Evolutionary conservation across 306 rosid species (phyloP), one percentile per base, ranked within the genome.

Genomic region (Vigna angularis): DNA sequence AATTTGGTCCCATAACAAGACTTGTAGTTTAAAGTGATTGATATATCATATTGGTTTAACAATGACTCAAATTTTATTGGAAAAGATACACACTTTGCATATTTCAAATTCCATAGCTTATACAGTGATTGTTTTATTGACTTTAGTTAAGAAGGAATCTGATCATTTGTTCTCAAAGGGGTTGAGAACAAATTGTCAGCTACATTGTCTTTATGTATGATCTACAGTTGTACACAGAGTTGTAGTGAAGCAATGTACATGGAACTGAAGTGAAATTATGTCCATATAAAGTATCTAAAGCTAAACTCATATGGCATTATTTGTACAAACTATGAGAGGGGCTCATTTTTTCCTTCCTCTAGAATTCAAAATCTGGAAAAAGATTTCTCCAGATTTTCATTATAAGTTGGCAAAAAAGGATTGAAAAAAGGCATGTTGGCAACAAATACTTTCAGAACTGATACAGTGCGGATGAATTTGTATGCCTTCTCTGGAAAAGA

Each of bases 281-380:
- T 85, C 89, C 81, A 86, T 26, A 95, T 72, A 66, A 95, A 89
- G 84, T 95, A 95, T 90, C 99, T 93, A 93, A 95, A 95, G 72
- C 83, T 87, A 84, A 95, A 95, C 34, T 95, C 98, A 74, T 95
- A 95, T 30, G 98, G 94, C 82, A 87, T 82, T 57, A 93, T 85
- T 73, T 89, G 94, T 61, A 95, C 93, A 86, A 91, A 87, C 65
- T 93, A 90, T 36, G 94, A 84, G 75, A 85, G 84, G 53, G 93
- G 78, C 42, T 89, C 89, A 4, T 50, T 82, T 86, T 85, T 85
- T 26, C 86, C 87, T 56, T 75, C 80, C 85, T 89, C 97, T 64
- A 95, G 83, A n/a, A n/a, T n/a, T n/a, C n/a, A n/a, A n/a, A n/a
- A n/a, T n/a, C n/a, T n/a, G n/a, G n/a, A n/a, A n/a, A n/a, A n/a